These are phyloP conservation scores for Xanthoconium purpureum DNA, from an alignment of 768 basidiomycete genomes.

Conservation along the genomic window DNA sequence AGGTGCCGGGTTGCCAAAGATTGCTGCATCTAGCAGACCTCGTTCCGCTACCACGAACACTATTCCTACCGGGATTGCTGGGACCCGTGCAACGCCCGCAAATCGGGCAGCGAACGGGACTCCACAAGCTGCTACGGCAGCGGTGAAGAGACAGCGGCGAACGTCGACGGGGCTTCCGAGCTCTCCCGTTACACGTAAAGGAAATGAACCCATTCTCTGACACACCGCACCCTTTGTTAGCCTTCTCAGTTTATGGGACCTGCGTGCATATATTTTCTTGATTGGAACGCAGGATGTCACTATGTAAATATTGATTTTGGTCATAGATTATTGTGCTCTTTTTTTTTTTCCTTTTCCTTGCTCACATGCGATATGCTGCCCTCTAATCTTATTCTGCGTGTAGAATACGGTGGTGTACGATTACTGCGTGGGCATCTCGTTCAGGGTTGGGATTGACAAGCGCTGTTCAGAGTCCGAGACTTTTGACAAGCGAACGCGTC, in stretches of 20 bases:
- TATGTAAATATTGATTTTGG: slow-evolving; percentile 28
- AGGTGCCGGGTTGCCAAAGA: slow-evolving; percentile 62
- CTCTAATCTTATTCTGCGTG: slow-evolving; percentile 33
- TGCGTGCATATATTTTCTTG: slow-evolving; percentile 34
- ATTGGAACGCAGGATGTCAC: slow-evolving; percentile 30
- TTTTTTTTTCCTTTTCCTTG: slow-evolving; percentile 9
- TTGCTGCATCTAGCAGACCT: slow-evolving; percentile 72
- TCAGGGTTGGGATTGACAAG: slow-evolving; percentile 24
- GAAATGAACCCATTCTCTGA: slow-evolving; percentile 19
- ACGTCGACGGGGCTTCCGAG: slow-evolving; percentile 58
- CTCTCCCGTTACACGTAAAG: slow-evolving; percentile 34
- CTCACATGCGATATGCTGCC: slow-evolving; percentile 28
- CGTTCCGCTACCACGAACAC: slow-evolving; percentile 66
- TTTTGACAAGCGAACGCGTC: neutral
- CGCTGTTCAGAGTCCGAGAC: slow-evolving; percentile 1
- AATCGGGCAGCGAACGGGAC: slow-evolving; percentile 23
- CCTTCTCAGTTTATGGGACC: slow-evolving; percentile 11
- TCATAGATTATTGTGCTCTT: slow-evolving; percentile 33
- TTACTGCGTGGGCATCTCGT: slow-evolving; percentile 19
- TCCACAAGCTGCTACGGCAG: slow-evolving; percentile 22
- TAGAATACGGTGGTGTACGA: slow-evolving; percentile 30
- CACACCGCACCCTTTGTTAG: slow-evolving; percentile 1
- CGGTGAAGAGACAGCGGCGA: slow-evolving; percentile 81
- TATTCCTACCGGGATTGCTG: slow-evolving; percentile 44
- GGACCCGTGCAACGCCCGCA: slow-evolving; percentile 39